A percentile compares a stretch with the other conserved stretches of the same genome.
Conservation (phyloP, 108 stramenopile species). For the Conticribra guillardii region DNA sequence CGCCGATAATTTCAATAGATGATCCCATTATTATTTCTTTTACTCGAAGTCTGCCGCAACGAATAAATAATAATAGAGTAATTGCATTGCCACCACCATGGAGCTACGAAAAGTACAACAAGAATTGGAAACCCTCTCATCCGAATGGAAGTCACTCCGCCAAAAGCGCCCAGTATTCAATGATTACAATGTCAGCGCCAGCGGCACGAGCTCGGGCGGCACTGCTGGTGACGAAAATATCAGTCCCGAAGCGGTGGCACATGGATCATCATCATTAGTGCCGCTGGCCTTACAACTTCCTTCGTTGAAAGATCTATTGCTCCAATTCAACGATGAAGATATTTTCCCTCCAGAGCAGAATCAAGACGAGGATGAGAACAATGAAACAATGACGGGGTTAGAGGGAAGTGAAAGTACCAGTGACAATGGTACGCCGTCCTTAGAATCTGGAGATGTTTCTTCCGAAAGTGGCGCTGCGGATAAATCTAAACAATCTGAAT, state of each 20-base stretch:
- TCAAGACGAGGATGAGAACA: constrained; percentile 16
- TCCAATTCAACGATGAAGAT: constrained; percentile 30
- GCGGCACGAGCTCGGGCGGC: background rate
- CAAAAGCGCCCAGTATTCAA: constrained; percentile 12
- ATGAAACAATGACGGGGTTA: background rate
- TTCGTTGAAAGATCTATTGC: constrained; percentile 30
- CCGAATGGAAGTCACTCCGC: constrained; percentile 56
- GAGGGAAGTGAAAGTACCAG: background rate
- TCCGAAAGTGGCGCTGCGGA: background rate
- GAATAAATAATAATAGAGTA: too few species aligned
- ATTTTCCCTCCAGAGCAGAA: constrained; percentile 25
- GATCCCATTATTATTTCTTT: too few species aligned
- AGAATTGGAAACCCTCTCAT: constrained; percentile 39
- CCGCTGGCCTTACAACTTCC: too few species aligned
- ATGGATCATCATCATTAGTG: too few species aligned
- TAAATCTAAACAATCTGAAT: too few species aligned
- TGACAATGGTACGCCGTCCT: background rate
- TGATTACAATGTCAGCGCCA: background rate
- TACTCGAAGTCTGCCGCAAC: too few species aligned
- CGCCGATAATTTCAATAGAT: too few species aligned
- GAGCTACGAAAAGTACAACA: constrained; percentile 68
- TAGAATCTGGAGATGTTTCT: background rate
- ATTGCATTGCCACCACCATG: too few species aligned
- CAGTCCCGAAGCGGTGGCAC: background rate
- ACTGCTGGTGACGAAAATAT: background rate